Evolutionary conservation across 306 rosid species (phyloP).

Genomic region (Potentilla sterilis): DNA sequence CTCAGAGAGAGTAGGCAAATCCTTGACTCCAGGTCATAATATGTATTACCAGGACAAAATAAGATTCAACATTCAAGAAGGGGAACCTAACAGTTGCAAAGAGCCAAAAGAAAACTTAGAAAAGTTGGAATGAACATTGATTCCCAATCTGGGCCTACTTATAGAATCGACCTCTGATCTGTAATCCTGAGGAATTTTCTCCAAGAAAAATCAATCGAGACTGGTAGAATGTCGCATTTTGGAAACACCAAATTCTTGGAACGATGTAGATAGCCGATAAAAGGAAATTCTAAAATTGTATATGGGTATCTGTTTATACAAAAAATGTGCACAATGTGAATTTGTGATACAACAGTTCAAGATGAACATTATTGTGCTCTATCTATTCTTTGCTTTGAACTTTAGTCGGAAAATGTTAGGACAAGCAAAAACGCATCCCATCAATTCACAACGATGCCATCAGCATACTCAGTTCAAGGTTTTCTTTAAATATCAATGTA

Average conservation of each 20-base stretch:
- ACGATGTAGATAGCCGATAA: neutral
- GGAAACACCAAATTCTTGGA: neutral
- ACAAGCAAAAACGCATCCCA: neutral
- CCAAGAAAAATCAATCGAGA: neutral
- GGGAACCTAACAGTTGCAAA: neutral
- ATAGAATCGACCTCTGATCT: neutral
- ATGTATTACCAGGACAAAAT: neutral
- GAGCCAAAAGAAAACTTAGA: neutral
- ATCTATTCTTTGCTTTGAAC: neutral
- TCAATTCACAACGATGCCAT: neutral
- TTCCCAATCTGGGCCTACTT: neutral
- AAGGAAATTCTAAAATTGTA: neutral
- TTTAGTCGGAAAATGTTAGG: neutral
- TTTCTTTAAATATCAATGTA: neutral
- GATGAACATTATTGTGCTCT: neutral
- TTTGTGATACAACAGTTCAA: neutral
- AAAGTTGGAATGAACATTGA: neutral
- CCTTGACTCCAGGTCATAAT: neutral
- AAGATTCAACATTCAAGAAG: slow-evolving; percentile 10
- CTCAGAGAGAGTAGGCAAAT: neutral
- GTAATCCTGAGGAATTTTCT: neutral
- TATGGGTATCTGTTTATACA: neutral
- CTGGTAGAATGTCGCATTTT: neutral
- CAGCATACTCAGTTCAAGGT: neutral
- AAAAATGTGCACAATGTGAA: neutral